Base-by-base conservation (phyloP, 805 yeast species). In the Saccharomyces cerevisiae region DNA sequence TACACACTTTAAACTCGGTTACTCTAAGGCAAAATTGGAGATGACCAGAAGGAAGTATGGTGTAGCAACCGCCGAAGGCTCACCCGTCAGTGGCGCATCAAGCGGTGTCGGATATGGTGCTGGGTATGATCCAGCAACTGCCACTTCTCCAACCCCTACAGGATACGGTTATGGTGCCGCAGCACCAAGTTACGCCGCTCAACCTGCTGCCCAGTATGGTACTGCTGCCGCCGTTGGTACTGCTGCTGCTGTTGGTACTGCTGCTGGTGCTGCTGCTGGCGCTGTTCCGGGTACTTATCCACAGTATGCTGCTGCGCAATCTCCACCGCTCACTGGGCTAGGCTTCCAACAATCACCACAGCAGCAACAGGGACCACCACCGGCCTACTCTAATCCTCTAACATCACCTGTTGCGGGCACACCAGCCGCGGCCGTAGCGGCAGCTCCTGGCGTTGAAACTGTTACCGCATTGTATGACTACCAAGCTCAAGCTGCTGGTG, bases 381-480 rank as follows among this genome's bases (percentile, higher is more conserved):
- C 55, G 46, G 67, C 60, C n/a, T 50, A 51, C 6, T 27, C 36
- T 2, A 41, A 31, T 10, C 61, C 67, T 47, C 59, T 69, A 21
- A 54, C 66, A 41, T 57, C 73, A 27, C 66, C 70, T 21, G 62
- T 72, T 11, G 69, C 74, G 6, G 67, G 75, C 4, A 62, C 76
- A 1, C 66, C 72, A 9, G 67, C 74, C 10, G 69, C 72, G n/a
- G 65, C 57, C 21, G 52, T 60, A 2, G 72, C 75, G 10, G 68
- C 73, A 1, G 64, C 70, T 3, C 67, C 76, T 9, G 74, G 70
- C 3, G 73, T 67, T 3, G 84, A 82, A 62, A 80, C 85, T 13
- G 90, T 96, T 65, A 87, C 96, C 11, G 97, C 99, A 0, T 70
- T 91, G 51, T 92, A 91, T 68, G 97, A 91, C 65, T 92, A 89